These are phyloP conservation scores for Dillenia turbinata DNA, from an alignment of 164 flowering plant genomes.

Conservation along the genomic window DNA sequence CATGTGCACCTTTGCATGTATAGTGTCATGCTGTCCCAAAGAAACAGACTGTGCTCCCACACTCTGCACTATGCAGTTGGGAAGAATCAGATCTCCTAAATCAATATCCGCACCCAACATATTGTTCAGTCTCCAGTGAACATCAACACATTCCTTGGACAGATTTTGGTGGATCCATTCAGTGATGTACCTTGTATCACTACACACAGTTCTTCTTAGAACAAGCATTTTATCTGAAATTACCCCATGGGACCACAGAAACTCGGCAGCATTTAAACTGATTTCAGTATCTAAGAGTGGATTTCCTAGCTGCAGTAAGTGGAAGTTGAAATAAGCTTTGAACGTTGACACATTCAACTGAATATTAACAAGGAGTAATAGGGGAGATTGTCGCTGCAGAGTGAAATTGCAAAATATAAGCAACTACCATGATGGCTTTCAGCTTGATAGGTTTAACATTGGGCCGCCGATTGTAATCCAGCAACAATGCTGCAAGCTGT, in stretches of 20 bases:
- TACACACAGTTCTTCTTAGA: conserved; percentile 5
- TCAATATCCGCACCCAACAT: too few species aligned
- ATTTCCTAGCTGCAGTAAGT: conserved; percentile 2
- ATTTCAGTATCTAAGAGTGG: conserved; percentile 10
- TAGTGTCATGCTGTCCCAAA: conserved; percentile 14
- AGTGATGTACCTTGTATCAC: neutral
- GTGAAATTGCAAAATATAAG: neutral
- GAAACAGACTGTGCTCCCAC: neutral
- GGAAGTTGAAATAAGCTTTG: neutral
- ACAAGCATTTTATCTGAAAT: conserved; percentile 5
- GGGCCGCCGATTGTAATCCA: conserved; percentile 33
- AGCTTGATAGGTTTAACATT: conserved; percentile 30
- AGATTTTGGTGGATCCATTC: neutral
- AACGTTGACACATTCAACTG: too few species aligned
- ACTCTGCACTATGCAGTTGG: too few species aligned
- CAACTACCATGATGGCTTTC: conserved; percentile 36
- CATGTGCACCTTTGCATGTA: conserved; percentile 15
- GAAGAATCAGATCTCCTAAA: too few species aligned
- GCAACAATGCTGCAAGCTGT: conserved; percentile 37
- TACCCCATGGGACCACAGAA: conserved; percentile 9
- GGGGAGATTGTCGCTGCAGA: too few species aligned
- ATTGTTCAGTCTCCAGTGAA: neutral
- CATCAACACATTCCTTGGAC: conserved; percentile 4
- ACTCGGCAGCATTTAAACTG: neutral
- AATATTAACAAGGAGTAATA: too few species aligned